Percentiles rank a stretch among this genome's conserved stretches.
phyloP scores from a whole-genome alignment of 1,284 basidiomycete species.

The Paramarasmius palmivorus region DNA sequence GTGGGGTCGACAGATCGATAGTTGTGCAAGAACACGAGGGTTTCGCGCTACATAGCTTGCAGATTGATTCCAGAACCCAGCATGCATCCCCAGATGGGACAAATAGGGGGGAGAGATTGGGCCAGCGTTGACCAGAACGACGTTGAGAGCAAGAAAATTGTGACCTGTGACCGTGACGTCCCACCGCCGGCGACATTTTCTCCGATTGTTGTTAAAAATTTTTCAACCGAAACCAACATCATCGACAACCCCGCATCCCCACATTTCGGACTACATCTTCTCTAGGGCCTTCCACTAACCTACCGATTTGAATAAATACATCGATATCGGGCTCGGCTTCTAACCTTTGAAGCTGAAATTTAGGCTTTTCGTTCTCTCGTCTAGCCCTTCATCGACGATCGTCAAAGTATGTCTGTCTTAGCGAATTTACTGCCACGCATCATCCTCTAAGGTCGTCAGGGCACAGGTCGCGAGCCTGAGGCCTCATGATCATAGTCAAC shows the following conservation, averaged over 20 bases:
- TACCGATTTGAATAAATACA: too few relatives aligned
- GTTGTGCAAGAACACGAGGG: slow-evolving; percentile 16
- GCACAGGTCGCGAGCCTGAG: too few relatives aligned
- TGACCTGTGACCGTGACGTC: neutral
- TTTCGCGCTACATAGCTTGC: slow-evolving; percentile 47
- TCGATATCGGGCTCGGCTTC: too few relatives aligned
- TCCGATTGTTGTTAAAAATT: too few relatives aligned
- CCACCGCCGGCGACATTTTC: too few relatives aligned
- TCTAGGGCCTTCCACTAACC: too few relatives aligned
- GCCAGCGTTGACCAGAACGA: slow-evolving; percentile 20
- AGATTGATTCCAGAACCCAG: slow-evolving; percentile 32
- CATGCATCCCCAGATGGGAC: slow-evolving; percentile 51
- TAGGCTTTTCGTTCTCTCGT: neutral
- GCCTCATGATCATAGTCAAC: too few relatives aligned
- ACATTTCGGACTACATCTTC: too few relatives aligned
- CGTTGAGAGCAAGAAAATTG: neutral
- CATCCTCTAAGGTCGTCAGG: too few relatives aligned
- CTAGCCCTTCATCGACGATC: neutral
- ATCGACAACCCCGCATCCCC: too few relatives aligned
- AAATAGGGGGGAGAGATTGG: slow-evolving; percentile 20
- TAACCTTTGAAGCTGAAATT: neutral
- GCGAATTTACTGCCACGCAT: neutral
- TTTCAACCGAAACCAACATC: too few relatives aligned
- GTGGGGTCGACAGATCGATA: neutral
- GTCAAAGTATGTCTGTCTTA: neutral